Percentiles rank a stretch among this genome's conserved stretches.
These are phyloP conservation scores for Rhodotorula sphaerocarpa DNA, from an alignment of 768 basidiomycete genomes.

Conservation along the genomic window DNA sequence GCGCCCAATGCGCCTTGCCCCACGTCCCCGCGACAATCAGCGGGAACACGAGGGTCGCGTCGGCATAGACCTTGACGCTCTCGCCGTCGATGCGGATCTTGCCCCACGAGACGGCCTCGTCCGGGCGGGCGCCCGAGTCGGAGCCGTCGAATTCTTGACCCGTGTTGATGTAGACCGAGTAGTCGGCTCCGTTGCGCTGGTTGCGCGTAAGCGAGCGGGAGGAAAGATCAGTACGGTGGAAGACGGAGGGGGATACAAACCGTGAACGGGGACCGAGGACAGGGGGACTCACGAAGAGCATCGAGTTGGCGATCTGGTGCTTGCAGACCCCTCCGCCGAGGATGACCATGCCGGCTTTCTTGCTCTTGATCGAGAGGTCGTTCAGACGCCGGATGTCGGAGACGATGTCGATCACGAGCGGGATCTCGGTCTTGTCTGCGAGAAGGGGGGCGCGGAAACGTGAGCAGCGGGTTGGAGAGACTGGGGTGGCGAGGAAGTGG, in stretches of 20 bases:
- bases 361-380: constrained; percentile 74
- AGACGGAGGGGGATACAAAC: no score
- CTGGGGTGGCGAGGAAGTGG: constrained; percentile 46
- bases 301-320: constrained; percentile 99
- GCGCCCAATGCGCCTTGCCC: constrained; percentile 51
- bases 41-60: constrained; percentile 93
- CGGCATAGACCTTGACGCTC: constrained; percentile 58
- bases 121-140: constrained; percentile 90
- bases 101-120: constrained; percentile 97
- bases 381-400: constrained; percentile 86
- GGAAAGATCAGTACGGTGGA: no score
- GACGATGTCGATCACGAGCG: constrained; percentile 81
- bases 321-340: constrained; percentile 98
- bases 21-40: constrained; percentile 91
- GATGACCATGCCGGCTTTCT: constrained; percentile 95
- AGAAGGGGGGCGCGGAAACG: no score
- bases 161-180: constrained; percentile 94
- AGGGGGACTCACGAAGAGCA: constrained; percentile 71
- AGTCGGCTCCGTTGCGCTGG: constrained; percentile 96
- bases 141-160: constrained; percentile 99
- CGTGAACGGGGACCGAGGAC: not conserved
- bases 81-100: constrained; percentile 74
- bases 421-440: constrained; percentile 38
- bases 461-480: not conserved
- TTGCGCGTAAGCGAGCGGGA: no score